These are phyloP conservation scores for Physaria fendleri DNA, from an alignment of 345 rosid genomes.

Conservation along the genomic window DNA sequence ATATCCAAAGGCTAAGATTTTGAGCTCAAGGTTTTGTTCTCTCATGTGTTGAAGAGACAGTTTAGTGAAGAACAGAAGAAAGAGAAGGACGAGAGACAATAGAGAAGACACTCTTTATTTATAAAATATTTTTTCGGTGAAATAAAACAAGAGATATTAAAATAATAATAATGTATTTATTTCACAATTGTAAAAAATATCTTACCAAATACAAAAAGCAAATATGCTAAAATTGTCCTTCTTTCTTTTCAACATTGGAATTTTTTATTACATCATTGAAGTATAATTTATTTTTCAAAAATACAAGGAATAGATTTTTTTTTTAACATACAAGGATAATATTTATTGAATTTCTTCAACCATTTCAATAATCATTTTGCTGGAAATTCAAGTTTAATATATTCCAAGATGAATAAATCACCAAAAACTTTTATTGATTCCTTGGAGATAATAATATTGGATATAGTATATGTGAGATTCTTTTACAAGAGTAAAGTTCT, in stretches of 20 bases:
- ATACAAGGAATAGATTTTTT: too few species aligned
- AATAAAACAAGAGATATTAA: too few species aligned
- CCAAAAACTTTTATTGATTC: too few species aligned
- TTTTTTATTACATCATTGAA: constrained; percentile 10
- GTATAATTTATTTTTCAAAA: background rate
- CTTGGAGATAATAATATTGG: too few species aligned
- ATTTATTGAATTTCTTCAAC: constrained; percentile 16
- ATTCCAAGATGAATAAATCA: too few species aligned
- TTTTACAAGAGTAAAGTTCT: too few species aligned
- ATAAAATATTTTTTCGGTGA: constrained; percentile 15
- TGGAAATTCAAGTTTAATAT: too few species aligned
- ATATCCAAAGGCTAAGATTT: constrained; percentile 33
- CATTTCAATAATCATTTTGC: background rate
- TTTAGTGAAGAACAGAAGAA: constrained; percentile 15
- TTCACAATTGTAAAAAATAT: constrained; percentile 24
- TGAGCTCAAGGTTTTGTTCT: constrained; percentile 19
- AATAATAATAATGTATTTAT: too few species aligned
- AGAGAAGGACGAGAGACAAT: background rate
- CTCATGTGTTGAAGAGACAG: constrained; percentile 17
- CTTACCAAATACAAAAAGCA: constrained; percentile 22
- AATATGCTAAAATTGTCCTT: constrained; percentile 35
- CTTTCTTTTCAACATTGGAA: constrained; percentile 16
- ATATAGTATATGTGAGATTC: too few species aligned
- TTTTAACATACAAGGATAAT: too few species aligned
- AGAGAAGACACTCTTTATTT: constrained; percentile 20